Evolutionary conservation across 768 basidiomycete species (phyloP).

Genomic region (Xerocomus potaroensis): DNA sequence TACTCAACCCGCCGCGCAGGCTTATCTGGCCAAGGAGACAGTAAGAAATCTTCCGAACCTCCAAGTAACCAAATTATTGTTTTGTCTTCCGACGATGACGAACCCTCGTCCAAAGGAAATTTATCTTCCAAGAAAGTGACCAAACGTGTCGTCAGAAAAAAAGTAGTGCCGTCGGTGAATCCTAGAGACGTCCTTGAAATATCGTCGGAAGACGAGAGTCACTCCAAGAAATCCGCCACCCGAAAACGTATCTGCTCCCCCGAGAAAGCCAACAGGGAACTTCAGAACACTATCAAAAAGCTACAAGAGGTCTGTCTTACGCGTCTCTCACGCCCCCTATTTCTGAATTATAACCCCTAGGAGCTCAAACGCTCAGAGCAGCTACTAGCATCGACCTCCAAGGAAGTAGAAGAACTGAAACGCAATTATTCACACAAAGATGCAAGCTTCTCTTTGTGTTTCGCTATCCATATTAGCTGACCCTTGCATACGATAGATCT

Average conservation of each 20-base stretch:
- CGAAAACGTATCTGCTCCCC: slow-evolving; percentile 19
- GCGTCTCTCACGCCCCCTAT: background rate
- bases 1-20: slow-evolving; percentile 9
- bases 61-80: slow-evolving; percentile 28
- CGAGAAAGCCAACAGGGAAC: slow-evolving; percentile 9
- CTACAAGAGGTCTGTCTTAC: slow-evolving; percentile 39
- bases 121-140: slow-evolving; percentile 10
- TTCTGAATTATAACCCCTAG: slow-evolving; percentile 13
- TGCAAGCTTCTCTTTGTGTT: background rate
- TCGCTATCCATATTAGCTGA: background rate
- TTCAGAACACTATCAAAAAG: slow-evolving; percentile 40
- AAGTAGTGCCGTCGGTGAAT: slow-evolving; percentile 10
- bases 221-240: slow-evolving; percentile 3
- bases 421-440: slow-evolving; percentile 5
- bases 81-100: slow-evolving; percentile 33
- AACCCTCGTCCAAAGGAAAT: slow-evolving; percentile 18
- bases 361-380: slow-evolving; percentile 15
- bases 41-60: slow-evolving; percentile 14
- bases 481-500: slow-evolving; percentile 29
- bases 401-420: slow-evolving; percentile 23
- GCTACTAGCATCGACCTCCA: slow-evolving; percentile 6
- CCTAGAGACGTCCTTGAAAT: slow-evolving; percentile 49
- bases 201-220: slow-evolving; percentile 50
- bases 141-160: slow-evolving; percentile 11
- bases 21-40: slow-evolving; percentile 2